Percentiles rank a stretch among this genome's conserved stretches.
Conservation (phyloP, 225 moss, liverwort and hornwort genomes). For the Antitrichia curtipendula region DNA sequence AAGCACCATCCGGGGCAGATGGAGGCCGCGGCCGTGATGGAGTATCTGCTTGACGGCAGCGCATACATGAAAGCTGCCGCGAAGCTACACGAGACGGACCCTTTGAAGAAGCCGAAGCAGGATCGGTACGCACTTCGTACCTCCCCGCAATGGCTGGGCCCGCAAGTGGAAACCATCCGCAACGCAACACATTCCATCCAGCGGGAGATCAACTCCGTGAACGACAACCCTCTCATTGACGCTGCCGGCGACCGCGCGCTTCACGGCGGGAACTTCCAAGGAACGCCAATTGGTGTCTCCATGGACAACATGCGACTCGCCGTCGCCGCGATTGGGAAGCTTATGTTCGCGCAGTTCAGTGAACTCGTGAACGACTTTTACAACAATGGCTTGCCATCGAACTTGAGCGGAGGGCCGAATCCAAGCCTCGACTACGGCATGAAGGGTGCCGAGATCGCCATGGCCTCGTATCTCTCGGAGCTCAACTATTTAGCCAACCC, state of each 20-base stretch:
- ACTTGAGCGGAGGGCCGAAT: constrained; percentile 40
- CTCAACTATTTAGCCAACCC: constrained; percentile 56
- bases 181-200: constrained; percentile 41
- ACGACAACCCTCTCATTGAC: constrained; percentile 18
- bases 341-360: constrained; percentile 61
- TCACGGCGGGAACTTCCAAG: constrained; percentile 52
- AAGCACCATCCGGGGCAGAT: constrained; percentile 73
- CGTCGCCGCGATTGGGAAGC: constrained; percentile 49
- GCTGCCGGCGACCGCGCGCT: constrained; percentile 12
- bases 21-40: constrained; percentile 70
- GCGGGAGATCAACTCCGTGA: constrained; percentile 23
- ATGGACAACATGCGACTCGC: constrained; percentile 25
- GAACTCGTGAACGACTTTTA: constrained; percentile 68
- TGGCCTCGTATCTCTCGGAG: constrained; percentile 54
- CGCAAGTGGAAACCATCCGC: constrained; percentile 44
- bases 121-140: constrained; percentile 63
- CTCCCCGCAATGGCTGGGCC: constrained; percentile 66
- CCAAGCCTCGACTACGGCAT: constrained; percentile 70
- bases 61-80: constrained; percentile 57
- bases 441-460: constrained; percentile 69
- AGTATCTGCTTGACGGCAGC: constrained; percentile 51
- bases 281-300: constrained; percentile 36
- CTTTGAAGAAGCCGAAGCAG: constrained; percentile 64
- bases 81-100: constrained; percentile 53
- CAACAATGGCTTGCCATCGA: constrained; percentile 53